Base-by-base conservation (phyloP, 805 yeast species). In the Hanseniaspora singularis region DNA sequence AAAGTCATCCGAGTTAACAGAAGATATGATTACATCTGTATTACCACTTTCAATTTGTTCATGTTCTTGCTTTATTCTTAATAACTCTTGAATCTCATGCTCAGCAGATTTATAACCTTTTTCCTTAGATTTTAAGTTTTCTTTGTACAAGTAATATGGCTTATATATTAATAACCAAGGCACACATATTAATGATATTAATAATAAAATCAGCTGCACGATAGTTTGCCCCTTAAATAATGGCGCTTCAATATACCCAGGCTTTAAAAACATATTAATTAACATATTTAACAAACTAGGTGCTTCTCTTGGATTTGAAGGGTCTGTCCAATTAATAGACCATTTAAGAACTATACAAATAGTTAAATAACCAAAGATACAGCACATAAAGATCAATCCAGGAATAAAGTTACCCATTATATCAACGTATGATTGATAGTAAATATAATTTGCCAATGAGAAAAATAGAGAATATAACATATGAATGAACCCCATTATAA, bases 221-320 rank as follows among this genome's bases (percentile, higher is more conserved):
- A 66, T 59, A 1, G 81, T 72, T 64, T 92, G 98, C 5, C 94
- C 94, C 1, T 73, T 67, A 62, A 81, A 92, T 38, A 92, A 69
- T 42, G 74, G 79, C 52, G 82, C 96, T 30, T 78, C 89, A 46
- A 92, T 75, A 8, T 68, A 73, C 10, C 98, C 98, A 10, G 98
- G 98, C 1, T 95, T 67, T 57, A 92, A 70, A 63, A 92, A 92
- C 98, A 92, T 92, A 57, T 81, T 80, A 58, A 92, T 92, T 57
- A 92, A 72, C 94, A 87, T 92, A 64, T 92, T 92, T 61, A 92
- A 72, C 58, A 92, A 70, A 40, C 95, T 88, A 26, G 98, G 98
- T 2, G 98, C 94, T 45, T 81, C 85, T 59, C 72, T 72, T 11
- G 70, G 81, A 46, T 76, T 71, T 1, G 26, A 2, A n/a, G 40